phyloP scores from a whole-genome alignment of 2,329 filamentous ascomycete genomes.

The Metarhizium humberi region DNA sequence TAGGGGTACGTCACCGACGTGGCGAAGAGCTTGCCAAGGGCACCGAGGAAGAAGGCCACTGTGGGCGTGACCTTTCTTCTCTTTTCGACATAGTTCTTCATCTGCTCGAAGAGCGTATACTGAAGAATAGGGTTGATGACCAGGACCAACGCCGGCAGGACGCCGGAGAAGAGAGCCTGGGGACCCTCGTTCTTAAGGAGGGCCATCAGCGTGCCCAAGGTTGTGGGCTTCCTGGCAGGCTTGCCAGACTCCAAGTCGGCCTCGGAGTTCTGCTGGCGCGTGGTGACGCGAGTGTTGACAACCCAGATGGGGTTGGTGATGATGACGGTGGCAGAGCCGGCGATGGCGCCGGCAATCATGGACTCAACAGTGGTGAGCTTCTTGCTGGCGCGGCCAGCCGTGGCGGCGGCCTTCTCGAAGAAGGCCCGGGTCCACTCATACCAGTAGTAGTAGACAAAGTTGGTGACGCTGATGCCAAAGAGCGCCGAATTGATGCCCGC shows the following conservation, averaged over 20 bases:
- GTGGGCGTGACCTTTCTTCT: constrained; percentile 66
- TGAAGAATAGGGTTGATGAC: constrained; percentile 98
- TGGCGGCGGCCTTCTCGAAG: constrained; percentile 71
- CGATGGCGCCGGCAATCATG: constrained; percentile 91
- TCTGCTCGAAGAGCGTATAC: constrained; percentile 97
- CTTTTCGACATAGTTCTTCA: constrained; percentile 84
- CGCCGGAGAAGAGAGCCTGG: constrained; percentile 78
- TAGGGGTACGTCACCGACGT: constrained; percentile 95
- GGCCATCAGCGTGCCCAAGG: constrained; percentile 69
- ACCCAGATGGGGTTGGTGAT: constrained; percentile 99
- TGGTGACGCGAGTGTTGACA: constrained; percentile 96
- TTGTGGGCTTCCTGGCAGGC: constrained; percentile 46
- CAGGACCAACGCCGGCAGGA: constrained; percentile 83
- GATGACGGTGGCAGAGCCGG: constrained; percentile 87
- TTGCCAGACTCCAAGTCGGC: constrained; percentile 31
- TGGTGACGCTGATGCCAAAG: constrained; percentile 96
- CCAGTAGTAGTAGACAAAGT: constrained; percentile 99
- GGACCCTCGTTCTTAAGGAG: constrained; percentile 80
- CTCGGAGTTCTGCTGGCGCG: constrained; percentile 54
- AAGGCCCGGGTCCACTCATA: constrained; percentile 92
- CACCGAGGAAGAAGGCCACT: constrained; percentile 84
- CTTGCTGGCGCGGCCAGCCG: constrained; percentile 62
- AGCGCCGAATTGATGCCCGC: constrained; percentile 87
- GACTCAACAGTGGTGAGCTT: constrained; percentile 87
- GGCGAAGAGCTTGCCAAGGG: constrained; percentile 87